These are phyloP conservation scores for Blastocystis sp. DNA, from an alignment of 352 stramenopile genomes.

Conservation along the genomic window DNA sequence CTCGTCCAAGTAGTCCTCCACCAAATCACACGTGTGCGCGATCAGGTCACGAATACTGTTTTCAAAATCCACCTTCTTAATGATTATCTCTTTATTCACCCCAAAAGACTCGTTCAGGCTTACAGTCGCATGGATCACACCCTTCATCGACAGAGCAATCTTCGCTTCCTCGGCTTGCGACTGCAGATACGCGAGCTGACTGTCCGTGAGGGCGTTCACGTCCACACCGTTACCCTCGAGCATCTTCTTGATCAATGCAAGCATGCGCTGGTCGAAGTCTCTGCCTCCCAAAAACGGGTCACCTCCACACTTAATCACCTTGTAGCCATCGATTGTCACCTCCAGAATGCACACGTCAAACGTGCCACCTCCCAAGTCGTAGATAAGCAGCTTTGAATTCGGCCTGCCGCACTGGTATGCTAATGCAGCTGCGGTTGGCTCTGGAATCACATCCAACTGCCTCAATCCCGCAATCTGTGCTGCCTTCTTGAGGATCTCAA, in stretches of 20 bases:
- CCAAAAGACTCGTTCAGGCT: background rate
- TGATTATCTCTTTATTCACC: background rate
- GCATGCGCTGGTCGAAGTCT: background rate
- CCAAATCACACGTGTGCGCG: background rate
- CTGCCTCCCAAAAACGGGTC: background rate
- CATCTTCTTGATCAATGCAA: background rate
- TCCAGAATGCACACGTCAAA: conserved; percentile 19
- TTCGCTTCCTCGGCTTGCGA: background rate
- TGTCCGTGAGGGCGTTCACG: background rate
- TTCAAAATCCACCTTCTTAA: background rate
- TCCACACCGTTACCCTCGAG: background rate
- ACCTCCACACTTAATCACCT: background rate
- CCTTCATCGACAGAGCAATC: background rate
- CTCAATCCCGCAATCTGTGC: background rate
- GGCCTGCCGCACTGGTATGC: background rate
- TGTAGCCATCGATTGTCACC: background rate
- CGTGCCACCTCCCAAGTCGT: conserved; percentile 50
- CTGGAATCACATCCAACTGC: background rate
- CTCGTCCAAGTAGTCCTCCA: background rate
- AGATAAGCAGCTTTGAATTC: background rate
- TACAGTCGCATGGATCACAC: no score
- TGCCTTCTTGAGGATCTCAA: background rate
- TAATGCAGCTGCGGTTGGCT: background rate
- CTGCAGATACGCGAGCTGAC: background rate
- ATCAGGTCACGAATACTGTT: background rate